Evolutionary conservation across 768 basidiomycete genomes (phyloP), one percentile per base, ranked within the genome.

Genomic region (Auriculariales sp.): DNA sequence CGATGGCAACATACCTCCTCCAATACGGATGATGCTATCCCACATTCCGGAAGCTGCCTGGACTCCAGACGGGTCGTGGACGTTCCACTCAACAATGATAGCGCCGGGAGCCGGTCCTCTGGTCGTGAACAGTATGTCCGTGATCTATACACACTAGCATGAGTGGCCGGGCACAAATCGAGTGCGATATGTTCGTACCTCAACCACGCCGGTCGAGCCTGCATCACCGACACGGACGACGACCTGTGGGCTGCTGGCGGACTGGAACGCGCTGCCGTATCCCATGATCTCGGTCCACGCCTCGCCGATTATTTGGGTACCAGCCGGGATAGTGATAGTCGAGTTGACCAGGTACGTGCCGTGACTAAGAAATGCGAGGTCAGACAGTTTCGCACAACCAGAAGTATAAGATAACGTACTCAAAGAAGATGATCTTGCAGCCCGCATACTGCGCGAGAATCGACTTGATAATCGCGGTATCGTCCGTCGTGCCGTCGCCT

Each of bases 401-500:
- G 31, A 32, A 9, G 31, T 9, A 9, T 15, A 7, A 32, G 7
- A 9, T 7, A 7, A 15, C 7, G 31, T 32, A 32, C 7, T 15
- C 7, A 32, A 9, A 7, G 7, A 15, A 15, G 31, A 7, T 32
- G 31, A 90, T 81, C 60, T 82, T 86, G 67, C 79, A 78, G 4
- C 78, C 79, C 22, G 79, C 66, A 59, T 70, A 83, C 83, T 44
- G 39, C 39, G 47, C 57, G 52, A 90, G 73, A n/a, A 84, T 67
- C 3, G 68, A 66, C 53, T 78, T 71, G 22, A 90, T 65, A 15
- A 79, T 81, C 28, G 66, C 68, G 1, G 86, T 88, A 58, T 90
- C 86, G 59, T 90, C 86, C 2, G 82, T 81, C 27, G 58, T 58
- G n/a, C 87, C 86, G 56, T 89, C 84, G 35, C 87, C 86, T 52